Evolutionary conservation across 1,284 basidiomycete species (phyloP).

Genomic region (Garcileccinum viscosum): DNA sequence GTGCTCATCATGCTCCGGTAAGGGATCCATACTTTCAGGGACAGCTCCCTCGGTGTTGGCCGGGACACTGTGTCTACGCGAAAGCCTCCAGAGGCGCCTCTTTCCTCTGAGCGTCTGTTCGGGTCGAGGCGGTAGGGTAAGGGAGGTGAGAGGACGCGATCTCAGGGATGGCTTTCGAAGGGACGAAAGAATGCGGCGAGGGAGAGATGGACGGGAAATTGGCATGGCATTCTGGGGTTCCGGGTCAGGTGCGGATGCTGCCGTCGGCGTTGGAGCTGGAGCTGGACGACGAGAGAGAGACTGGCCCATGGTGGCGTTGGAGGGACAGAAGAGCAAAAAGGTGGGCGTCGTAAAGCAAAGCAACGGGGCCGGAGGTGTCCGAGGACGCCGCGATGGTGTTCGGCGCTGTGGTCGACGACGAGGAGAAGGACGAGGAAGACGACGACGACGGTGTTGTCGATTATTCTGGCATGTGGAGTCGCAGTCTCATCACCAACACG

Average conservation of each 20-base stretch:
- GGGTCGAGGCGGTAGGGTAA: constrained; percentile 29
- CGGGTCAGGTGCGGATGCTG: constrained; percentile 12
- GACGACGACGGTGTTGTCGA: constrained; percentile 20
- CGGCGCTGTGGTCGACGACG: constrained; percentile 25
- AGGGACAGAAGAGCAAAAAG: constrained; percentile 6
- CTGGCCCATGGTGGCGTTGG: constrained; percentile 33
- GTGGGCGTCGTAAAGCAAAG: neutral
- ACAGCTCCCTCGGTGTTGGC: constrained; percentile 14
- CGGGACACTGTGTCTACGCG: constrained; percentile 29
- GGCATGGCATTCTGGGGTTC: constrained; percentile 5
- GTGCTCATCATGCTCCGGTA: constrained; percentile 34
- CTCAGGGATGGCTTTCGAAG: constrained; percentile 32
- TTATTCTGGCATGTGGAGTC: constrained; percentile 31
- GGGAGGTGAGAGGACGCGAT: constrained; percentile 23
- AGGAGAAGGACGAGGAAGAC: neutral
- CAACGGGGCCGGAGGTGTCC: neutral
- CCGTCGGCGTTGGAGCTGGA: constrained; percentile 7
- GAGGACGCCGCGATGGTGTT: constrained; percentile 14
- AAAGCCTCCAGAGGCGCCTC: constrained; percentile 50
- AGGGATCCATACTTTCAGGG: constrained; percentile 16
- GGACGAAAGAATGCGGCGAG: constrained; percentile 36
- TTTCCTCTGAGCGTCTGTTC: constrained; percentile 33
- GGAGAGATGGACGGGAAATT: constrained; percentile 26
- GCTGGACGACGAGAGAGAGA: constrained; percentile 32
- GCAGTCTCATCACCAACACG: constrained; percentile 33